Evolutionary conservation across 2,329 filamentous ascomycete species (phyloP).

Genomic region (Bipolaris cookei): DNA sequence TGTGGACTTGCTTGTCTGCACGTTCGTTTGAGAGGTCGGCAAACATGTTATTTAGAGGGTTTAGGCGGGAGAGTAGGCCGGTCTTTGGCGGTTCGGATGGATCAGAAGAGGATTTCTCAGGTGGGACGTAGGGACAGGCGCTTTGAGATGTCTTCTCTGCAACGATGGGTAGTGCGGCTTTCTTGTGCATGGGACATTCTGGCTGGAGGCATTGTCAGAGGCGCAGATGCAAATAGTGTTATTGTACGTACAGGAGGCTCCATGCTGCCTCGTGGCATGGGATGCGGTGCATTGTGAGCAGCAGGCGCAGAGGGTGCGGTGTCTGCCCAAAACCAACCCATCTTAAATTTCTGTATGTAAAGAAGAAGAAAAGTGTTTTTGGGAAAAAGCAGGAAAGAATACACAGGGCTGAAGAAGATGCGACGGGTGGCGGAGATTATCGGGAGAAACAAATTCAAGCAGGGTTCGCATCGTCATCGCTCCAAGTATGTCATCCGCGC

Average conservation of each 20-base stretch:
- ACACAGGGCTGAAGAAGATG: conserved; percentile 20
- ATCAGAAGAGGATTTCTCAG: conserved; percentile 42
- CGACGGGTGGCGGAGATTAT: conserved; percentile 41
- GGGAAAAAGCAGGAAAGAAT: conserved; percentile 17
- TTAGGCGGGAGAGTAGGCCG: conserved; percentile 69
- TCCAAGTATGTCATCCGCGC: conserved; percentile 27
- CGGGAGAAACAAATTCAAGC: conserved; percentile 46
- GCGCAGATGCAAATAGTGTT: conserved; percentile 19
- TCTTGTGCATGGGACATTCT: conserved; percentile 72
- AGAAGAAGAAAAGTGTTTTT: conserved; percentile 5
- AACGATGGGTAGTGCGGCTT: conserved; percentile 41
- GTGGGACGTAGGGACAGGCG: conserved; percentile 58
- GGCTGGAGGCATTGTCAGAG: conserved; percentile 55
- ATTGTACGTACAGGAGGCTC: conserved; percentile 60
- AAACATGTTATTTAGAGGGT: conserved; percentile 96
- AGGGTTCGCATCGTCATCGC: conserved; percentile 42
- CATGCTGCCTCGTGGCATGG: conserved; percentile 54
- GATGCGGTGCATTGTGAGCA: conserved; percentile 55
- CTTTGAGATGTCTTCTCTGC: conserved; percentile 49
- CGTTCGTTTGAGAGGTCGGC: conserved; percentile 79
- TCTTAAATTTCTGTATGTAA: conserved; percentile 41
- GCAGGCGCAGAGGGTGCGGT: conserved; percentile 49
- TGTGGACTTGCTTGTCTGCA: conserved; percentile 72
- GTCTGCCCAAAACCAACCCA: conserved; percentile 78
- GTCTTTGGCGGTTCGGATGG: conserved; percentile 42